phyloP scores from a whole-genome alignment of 768 basidiomycete species.

The Collybia nuda region DNA sequence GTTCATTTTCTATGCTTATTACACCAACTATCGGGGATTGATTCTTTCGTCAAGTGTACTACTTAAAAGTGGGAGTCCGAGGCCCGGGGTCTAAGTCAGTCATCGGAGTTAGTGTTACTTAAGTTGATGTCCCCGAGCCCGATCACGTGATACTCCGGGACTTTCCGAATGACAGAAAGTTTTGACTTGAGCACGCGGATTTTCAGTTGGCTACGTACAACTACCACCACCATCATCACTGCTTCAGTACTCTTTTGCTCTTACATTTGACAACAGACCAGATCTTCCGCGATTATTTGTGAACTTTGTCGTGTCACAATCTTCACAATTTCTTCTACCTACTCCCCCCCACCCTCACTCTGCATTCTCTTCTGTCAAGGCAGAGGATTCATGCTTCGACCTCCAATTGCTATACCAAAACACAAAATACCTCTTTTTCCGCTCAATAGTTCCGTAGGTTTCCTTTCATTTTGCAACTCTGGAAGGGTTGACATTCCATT shows the following conservation, averaged over 20 bases:
- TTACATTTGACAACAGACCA: neutral
- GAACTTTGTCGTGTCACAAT: conserved; percentile 15
- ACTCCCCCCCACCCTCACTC: conserved; percentile 35
- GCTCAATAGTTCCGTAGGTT: conserved; percentile 53
- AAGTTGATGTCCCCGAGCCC: neutral
- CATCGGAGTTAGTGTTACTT: too few species aligned
- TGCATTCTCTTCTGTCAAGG: conserved; percentile 58
- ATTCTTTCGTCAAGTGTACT: too few species aligned
- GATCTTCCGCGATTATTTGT: neutral
- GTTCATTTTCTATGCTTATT: too few species aligned
- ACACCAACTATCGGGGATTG: too few species aligned
- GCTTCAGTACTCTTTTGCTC: conserved; percentile 1
- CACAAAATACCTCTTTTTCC: conserved; percentile 57
- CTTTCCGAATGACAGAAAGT: conserved; percentile 13
- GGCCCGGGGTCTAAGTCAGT: too few species aligned
- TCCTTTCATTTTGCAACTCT: neutral
- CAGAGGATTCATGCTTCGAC: conserved; percentile 94
- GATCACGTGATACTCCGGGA: conserved; percentile 6
- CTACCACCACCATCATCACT: conserved; percentile 24
- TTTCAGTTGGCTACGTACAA: conserved; percentile 13
- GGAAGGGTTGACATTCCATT: neutral
- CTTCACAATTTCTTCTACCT: conserved; percentile 68
- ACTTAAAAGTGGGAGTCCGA: too few species aligned
- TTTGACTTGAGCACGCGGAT: conserved; percentile 14
- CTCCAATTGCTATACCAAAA: conserved; percentile 72